Evolutionary conservation across 345 rosid species (phyloP).

Genomic region (Citrus sinensis): DNA sequence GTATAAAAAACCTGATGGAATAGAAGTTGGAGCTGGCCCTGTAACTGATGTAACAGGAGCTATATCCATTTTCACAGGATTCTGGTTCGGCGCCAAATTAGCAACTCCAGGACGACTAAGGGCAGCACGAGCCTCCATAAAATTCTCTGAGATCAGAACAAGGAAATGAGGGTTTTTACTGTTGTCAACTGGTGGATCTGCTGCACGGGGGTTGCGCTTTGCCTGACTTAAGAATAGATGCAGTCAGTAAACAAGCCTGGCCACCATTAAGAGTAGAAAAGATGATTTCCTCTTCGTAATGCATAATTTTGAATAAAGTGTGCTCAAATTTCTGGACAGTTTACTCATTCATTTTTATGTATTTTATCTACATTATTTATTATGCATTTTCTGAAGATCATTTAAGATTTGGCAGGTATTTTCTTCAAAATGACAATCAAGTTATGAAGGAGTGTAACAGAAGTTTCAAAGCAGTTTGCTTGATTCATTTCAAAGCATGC

Average conservation of each 20-base stretch:
- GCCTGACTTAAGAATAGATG: constrained; percentile 49
- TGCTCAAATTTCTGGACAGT: neutral
- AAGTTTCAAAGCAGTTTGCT: neutral
- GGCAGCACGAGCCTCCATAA: constrained; percentile 90
- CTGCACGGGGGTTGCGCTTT: constrained; percentile 60
- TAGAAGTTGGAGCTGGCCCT: constrained; percentile 56
- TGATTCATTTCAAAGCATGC: neutral
- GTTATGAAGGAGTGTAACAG: neutral
- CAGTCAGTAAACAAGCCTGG: constrained; percentile 22
- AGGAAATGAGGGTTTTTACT: constrained; percentile 73
- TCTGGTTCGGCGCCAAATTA: constrained; percentile 61
- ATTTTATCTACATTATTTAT: neutral
- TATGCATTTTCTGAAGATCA: neutral
- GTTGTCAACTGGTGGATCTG: constrained; percentile 67
- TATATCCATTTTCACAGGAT: constrained; percentile 82
- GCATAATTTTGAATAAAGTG: neutral
- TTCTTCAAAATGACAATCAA: neutral
- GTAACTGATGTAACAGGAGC: constrained; percentile 61
- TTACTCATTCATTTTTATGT: neutral
- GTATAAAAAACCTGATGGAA: constrained; percentile 57
- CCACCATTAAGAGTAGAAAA: constrained; percentile 8
- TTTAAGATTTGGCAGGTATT: neutral
- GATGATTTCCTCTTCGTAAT: neutral
- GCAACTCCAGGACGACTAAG: constrained; percentile 68
- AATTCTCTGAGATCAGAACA: constrained; percentile 79